Evolutionary conservation across 768 basidiomycete species (phyloP).

Genomic region (Coprinopsis strossmayeri): DNA sequence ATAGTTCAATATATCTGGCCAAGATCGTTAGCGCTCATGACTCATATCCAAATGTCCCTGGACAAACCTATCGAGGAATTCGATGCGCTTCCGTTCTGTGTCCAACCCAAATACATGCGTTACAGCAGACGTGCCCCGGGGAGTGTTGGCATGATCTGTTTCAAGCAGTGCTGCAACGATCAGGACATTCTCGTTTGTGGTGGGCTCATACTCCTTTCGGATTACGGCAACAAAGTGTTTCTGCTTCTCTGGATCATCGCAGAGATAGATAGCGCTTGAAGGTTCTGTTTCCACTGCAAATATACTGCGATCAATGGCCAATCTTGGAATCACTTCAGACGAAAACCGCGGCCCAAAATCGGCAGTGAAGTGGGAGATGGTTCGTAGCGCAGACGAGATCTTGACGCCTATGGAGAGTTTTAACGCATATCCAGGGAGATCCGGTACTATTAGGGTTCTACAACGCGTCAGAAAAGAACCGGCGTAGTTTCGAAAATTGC

Average conservation of each 20-base stretch:
- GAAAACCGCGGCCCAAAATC: slow-evolving; percentile 54
- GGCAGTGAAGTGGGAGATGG: slow-evolving; percentile 54
- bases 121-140: slow-evolving; percentile 37
- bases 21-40: neutral
- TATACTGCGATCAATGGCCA: slow-evolving; percentile 35
- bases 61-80: slow-evolving; percentile 39
- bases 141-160: slow-evolving; percentile 37
- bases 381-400: slow-evolving; percentile 51
- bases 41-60: neutral
- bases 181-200: slow-evolving; percentile 35
- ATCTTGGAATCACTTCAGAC: slow-evolving; percentile 38
- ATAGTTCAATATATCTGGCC: slow-evolving; percentile 42
- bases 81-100: slow-evolving; percentile 36
- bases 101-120: slow-evolving; percentile 40
- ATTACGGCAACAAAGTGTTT: slow-evolving; percentile 51
- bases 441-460: slow-evolving; percentile 43
- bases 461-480: too few relatives aligned
- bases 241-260: slow-evolving; percentile 35
- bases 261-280: slow-evolving; percentile 39
- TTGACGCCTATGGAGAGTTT: slow-evolving; percentile 51
- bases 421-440: slow-evolving; percentile 37
- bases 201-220: slow-evolving; percentile 34
- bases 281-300: slow-evolving; percentile 42
- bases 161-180: slow-evolving; percentile 49
- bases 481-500: too few relatives aligned